Evolutionary conservation across 495 filamentous ascomycete species (phyloP), one percentile per base, ranked within the genome.

Genomic region (Penicillium ucsense): DNA sequence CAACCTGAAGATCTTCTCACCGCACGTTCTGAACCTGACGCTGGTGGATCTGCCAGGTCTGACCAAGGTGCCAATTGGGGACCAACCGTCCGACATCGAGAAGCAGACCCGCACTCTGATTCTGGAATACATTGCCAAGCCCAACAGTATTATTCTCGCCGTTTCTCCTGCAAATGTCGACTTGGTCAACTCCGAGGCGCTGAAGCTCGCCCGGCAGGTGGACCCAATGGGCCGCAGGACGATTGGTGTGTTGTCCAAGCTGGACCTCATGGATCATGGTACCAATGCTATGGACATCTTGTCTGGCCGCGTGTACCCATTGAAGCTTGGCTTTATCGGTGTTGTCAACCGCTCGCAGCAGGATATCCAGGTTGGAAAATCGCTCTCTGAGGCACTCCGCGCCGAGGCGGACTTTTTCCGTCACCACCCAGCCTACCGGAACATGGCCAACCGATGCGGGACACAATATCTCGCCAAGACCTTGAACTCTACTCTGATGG

Each of bases 251-350:
- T 77, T 99, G 47, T 97, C 92, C 11, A 99, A 99, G 68, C 75
- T 97, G 53, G 92, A 99, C 63, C 74, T 99, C 34, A 99, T 99
- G 92, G 92, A 99, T 60, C 92, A 99, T 62, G 92, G 92, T 37
- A 99, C 92, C 43, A 99, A 99, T 62, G 94, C 92, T 3, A 73
- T 99, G 51, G 92, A 99, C 56, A 97, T 99, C 51, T 77, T 99
- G 33, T 94, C 89, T 8, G 92, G 92, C 1, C 81, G 92, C 27
- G 92, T 99, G 3, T 99, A 99, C 64, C 92, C 92, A 9, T 64
- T 99, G 48, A 99, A 99, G 66, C 77, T 99, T 37, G 92, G 92
- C 8, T 99, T 97, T 63, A 97, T 99, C 49, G 92, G 94, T 35
- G 89, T 97, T 6, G 94, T 99, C 52, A 99, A 99, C 64, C 81